A percentile compares a stretch with the other conserved stretches of the same genome.
These are phyloP conservation scores for Dactylellina drechsleri DNA, from an alignment of 2,329 filamentous ascomycete genomes.

Conservation along the genomic window DNA sequence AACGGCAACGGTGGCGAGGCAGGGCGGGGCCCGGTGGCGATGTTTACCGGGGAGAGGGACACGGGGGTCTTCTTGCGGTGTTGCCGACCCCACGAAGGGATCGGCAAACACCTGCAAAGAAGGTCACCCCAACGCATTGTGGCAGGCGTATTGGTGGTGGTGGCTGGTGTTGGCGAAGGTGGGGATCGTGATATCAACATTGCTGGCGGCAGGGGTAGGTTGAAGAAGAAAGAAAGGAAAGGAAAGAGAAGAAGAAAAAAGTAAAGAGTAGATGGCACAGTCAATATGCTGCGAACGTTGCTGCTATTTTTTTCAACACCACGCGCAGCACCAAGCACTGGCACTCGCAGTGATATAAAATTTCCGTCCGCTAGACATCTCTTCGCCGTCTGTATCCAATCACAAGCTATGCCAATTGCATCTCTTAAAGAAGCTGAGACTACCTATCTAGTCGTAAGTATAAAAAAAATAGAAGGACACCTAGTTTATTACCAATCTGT, in stretches of 20 bases:
- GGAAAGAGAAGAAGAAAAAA: background rate
- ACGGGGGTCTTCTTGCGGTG: background rate
- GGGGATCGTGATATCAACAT: background rate
- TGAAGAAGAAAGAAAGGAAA: constrained; percentile 6
- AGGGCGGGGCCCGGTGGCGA: no score
- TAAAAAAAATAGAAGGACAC: no score
- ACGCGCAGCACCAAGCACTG: background rate
- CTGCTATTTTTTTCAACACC: background rate
- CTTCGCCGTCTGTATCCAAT: no score
- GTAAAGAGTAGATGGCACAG: background rate
- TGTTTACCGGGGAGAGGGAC: no score
- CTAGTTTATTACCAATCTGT: no score
- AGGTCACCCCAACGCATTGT: constrained; percentile 9
- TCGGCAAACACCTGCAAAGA: constrained; percentile 15
- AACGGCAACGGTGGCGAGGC: background rate
- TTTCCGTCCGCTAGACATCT: background rate
- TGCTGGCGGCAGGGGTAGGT: background rate
- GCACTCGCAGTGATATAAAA: background rate
- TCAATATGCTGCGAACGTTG: background rate
- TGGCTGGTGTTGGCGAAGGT: background rate
- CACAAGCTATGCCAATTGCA: no score
- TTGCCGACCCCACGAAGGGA: background rate
- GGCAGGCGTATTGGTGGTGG: background rate
- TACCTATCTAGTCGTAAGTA: no score
- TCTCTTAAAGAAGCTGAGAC: no score